Evolutionary conservation across 1,139 yeast species (phyloP).

Genomic region (Debaryomyces singareniensis): DNA sequence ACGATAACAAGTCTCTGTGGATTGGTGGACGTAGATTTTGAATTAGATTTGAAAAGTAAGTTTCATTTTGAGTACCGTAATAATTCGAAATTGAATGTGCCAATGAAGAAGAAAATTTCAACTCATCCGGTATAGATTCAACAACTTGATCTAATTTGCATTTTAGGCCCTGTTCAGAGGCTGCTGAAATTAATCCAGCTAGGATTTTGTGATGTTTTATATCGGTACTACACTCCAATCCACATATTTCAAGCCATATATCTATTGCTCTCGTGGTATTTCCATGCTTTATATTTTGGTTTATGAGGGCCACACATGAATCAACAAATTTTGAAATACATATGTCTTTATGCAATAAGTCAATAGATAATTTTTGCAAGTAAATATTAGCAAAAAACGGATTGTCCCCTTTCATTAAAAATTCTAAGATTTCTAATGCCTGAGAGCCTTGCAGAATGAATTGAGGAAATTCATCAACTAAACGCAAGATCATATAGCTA

Average conservation of each 20-base stretch:
- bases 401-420: conserved; percentile 4
- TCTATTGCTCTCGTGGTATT: conserved; percentile 2
- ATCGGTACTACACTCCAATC: neutral
- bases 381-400: conserved; percentile 14
- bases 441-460: conserved; percentile 7
- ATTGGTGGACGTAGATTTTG: conserved; percentile 22
- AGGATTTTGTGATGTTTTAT: neutral
- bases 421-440: conserved; percentile 7
- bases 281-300: conserved; percentile 4
- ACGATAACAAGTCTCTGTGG: conserved; percentile 26
- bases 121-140: neutral
- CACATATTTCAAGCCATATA: conserved; percentile 2
- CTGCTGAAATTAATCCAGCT: neutral
- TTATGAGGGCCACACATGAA: conserved; percentile 1
- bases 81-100: conserved; percentile 10
- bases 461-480: conserved; percentile 4
- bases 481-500: conserved; percentile 2
- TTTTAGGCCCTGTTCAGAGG: neutral
- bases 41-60: conserved; percentile 15
- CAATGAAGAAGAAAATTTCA: conserved; percentile 3
- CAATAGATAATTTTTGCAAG: conserved; percentile 5
- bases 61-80: conserved; percentile 9
- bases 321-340: neutral
- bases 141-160: conserved; percentile 1
- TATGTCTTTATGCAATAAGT: neutral